These are phyloP conservation scores for Trematosphaeria pertusa DNA, from an alignment of 2,329 filamentous ascomycete genomes.

Conservation along the genomic window DNA sequence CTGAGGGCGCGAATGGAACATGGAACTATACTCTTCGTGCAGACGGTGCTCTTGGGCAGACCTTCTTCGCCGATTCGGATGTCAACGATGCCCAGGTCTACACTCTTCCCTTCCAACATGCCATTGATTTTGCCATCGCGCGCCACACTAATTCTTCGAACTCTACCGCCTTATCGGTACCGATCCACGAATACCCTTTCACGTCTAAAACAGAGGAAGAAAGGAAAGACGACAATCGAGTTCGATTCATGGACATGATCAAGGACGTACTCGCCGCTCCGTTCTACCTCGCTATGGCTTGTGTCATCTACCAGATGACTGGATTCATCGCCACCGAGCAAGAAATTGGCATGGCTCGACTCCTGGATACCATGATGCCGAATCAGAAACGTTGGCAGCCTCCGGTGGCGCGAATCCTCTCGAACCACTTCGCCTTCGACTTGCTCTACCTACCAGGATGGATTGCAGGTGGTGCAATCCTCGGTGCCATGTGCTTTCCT, in stretches of 20 bases:
- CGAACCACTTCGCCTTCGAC: constrained; percentile 28
- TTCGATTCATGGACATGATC: constrained; percentile 31
- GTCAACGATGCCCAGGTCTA: constrained; percentile 24
- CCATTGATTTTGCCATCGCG: constrained; percentile 48
- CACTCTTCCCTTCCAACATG: constrained; percentile 28
- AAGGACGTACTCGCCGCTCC: constrained; percentile 25
- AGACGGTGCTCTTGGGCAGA: not conserved
- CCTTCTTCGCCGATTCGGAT: constrained; percentile 16
- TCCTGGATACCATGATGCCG: constrained; percentile 37
- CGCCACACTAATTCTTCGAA: constrained; percentile 8
- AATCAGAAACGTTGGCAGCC: constrained; percentile 23
- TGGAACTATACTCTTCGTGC: constrained; percentile 34
- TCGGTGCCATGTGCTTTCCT: constrained; percentile 24
- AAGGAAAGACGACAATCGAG: constrained; percentile 12
- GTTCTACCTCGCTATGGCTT: constrained; percentile 26
- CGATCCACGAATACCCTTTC: constrained; percentile 70
- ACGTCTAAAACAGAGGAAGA: constrained; percentile 55
- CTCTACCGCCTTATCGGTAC: constrained; percentile 20
- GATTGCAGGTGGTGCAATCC: constrained; percentile 28
- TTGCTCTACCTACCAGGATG: constrained; percentile 36
- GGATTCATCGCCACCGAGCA: constrained; percentile 30
- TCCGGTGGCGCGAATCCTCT: constrained; percentile 23
- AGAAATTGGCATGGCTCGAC: constrained; percentile 30
- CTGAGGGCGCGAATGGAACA: constrained; percentile 35
- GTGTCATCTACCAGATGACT: constrained; percentile 32